These are phyloP conservation scores for Thelonectria olida DNA, from an alignment of 2,329 filamentous ascomycete species.

Conservation along the genomic window DNA sequence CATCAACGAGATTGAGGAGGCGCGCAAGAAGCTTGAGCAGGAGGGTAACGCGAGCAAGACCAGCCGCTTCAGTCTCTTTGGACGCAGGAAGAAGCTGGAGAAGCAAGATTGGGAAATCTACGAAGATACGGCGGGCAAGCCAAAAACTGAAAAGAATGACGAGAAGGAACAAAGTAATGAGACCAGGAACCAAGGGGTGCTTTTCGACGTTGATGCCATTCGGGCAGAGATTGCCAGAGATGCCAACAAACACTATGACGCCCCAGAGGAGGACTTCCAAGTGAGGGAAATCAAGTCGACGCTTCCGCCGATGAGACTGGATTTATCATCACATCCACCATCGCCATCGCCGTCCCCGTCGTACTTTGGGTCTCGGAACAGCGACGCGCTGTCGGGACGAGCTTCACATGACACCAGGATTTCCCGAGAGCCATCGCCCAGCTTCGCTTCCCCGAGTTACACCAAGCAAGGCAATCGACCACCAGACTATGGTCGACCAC, in stretches of 20 bases:
- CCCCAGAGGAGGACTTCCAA: conserved; percentile 61
- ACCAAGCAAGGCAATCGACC: conserved; percentile 23
- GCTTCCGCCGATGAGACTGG: conserved; percentile 87
- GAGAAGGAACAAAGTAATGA: conserved; percentile 45
- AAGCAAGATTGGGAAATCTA: conserved; percentile 97
- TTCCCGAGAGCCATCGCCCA: conserved; percentile 32
- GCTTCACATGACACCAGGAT: conserved; percentile 36
- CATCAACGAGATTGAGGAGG: conserved; percentile 96
- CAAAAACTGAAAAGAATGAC: conserved; percentile 25
- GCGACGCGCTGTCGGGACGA: conserved; percentile 26
- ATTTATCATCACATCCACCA: conserved; percentile 52
- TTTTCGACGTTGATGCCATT: conserved; percentile 97
- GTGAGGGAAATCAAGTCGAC: conserved; percentile 88
- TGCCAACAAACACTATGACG: conserved; percentile 57
- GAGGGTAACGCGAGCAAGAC: conserved; percentile 73
- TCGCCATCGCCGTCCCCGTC: conserved; percentile 34
- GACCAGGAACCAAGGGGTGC: conserved; percentile 68
- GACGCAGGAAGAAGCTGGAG: conserved; percentile 80
- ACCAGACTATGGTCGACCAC: conserved; percentile 37
- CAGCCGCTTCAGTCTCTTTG: conserved; percentile 78
- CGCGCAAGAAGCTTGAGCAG: conserved; percentile 84
- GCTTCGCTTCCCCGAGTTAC: conserved; percentile 28
- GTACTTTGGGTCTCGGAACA: conserved; percentile 26
- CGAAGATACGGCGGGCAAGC: conserved; percentile 69
- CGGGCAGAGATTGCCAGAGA: conserved; percentile 83